These are phyloP conservation scores for Fusarium brevicatenulatum DNA, from an alignment of 2,329 filamentous ascomycete genomes.

Conservation along the genomic window DNA sequence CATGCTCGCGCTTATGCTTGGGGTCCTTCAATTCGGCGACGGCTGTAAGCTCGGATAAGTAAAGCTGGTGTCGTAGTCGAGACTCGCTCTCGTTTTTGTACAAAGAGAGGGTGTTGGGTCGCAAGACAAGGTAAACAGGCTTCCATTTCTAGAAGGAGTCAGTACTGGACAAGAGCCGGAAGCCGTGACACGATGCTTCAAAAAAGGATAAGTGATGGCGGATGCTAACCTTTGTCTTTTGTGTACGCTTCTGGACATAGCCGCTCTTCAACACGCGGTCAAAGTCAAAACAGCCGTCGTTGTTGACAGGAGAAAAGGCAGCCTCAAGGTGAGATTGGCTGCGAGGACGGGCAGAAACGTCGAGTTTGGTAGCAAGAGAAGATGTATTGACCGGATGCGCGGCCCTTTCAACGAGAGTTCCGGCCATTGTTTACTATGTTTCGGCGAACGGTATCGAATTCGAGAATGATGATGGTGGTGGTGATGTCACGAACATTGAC, in stretches of 20 bases:
- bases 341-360: conserved; percentile 35
- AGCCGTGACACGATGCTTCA: not conserved
- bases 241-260: conserved; percentile 85
- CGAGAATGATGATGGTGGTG: conserved; percentile 1
- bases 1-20: conserved; percentile 84
- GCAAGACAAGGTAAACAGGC: conserved; percentile 85
- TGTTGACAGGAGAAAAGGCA: conserved; percentile 85
- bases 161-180: conserved; percentile 23
- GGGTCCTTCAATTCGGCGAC: conserved; percentile 89
- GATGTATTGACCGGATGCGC: conserved; percentile 18
- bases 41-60: conserved; percentile 88
- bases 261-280: conserved; percentile 93
- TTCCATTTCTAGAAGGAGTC: conserved; percentile 79
- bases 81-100: conserved; percentile 94
- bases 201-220: not conserved
- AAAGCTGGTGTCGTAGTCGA: conserved; percentile 88
- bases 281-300: conserved; percentile 95
- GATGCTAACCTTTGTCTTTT: conserved; percentile 85
- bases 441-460: conserved; percentile 13
- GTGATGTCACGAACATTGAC: conserved; percentile 35
- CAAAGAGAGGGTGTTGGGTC: conserved; percentile 88
- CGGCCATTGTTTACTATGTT: conserved; percentile 37
- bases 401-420: conserved; percentile 39
- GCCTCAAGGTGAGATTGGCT: conserved; percentile 62
- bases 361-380: conserved; percentile 25